These are phyloP conservation scores for Brassica rapa DNA, from an alignment of 345 rosid genomes.

Conservation along the genomic window DNA sequence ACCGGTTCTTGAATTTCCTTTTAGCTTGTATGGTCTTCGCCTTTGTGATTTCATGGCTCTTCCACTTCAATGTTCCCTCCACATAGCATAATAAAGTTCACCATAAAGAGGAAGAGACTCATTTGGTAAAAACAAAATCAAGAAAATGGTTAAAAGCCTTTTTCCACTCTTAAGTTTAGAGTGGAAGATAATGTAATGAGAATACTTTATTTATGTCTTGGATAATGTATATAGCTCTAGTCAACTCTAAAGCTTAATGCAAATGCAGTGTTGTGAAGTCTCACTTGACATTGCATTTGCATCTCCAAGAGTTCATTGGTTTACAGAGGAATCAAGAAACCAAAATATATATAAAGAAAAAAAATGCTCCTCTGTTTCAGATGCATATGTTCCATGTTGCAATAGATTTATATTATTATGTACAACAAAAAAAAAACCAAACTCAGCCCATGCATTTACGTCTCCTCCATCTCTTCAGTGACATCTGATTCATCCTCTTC, in stretches of 20 bases:
- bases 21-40: constrained; percentile 94
- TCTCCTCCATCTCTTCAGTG: constrained; percentile 41
- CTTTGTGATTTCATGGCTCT: constrained; percentile 92
- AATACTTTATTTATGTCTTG: constrained; percentile 12
- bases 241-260: constrained; percentile 38
- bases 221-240: constrained; percentile 39
- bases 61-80: constrained; percentile 83
- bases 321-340: constrained; percentile 25
- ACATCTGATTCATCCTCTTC: constrained; percentile 47
- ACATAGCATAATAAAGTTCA: constrained; percentile 9
- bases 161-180: neutral
- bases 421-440: constrained; percentile 41
- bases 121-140: neutral
- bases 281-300: constrained; percentile 37
- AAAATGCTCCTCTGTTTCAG: constrained; percentile 26
- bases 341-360: neutral
- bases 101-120: constrained; percentile 2
- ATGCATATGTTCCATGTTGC: constrained; percentile 23
- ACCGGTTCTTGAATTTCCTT: constrained; percentile 80
- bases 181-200: constrained; percentile 11
- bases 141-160: neutral
- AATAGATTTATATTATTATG: constrained; percentile 36
- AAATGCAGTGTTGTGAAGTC: constrained; percentile 29
- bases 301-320: constrained; percentile 36
- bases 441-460: constrained; percentile 3